Evolutionary conservation across 2,329 filamentous ascomycete species (phyloP).

Genomic region (Drechslera avenae): DNA sequence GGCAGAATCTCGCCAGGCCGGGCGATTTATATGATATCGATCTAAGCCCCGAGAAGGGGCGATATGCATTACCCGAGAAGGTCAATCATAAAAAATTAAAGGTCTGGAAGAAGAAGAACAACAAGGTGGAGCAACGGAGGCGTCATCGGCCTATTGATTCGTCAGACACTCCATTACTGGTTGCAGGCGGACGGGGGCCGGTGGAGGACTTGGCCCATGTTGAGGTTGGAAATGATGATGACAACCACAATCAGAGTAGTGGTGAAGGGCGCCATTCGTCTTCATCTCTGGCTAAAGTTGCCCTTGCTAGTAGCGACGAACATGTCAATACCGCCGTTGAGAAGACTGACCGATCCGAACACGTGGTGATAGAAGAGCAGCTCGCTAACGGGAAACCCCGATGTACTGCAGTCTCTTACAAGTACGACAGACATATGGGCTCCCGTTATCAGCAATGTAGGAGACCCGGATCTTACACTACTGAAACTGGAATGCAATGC

Average conservation of each 20-base stretch:
- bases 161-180: neutral
- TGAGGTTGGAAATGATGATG: too few species aligned
- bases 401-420: slow-evolving; percentile 13
- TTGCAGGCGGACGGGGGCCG: neutral
- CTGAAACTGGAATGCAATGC: slow-evolving; percentile 4
- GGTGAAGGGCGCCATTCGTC: neutral
- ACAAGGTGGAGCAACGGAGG: neutral
- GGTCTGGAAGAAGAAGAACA: slow-evolving; percentile 10
- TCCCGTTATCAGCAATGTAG: slow-evolving; percentile 12
- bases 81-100: slow-evolving; percentile 18
- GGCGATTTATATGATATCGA: slow-evolving; percentile 27
- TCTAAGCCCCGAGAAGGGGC: slow-evolving; percentile 27
- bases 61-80: slow-evolving; percentile 9
- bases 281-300: neutral
- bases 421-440: slow-evolving; percentile 1
- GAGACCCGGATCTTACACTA: neutral
- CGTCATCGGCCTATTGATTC: neutral
- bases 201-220: neutral
- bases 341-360: neutral
- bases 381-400: slow-evolving; percentile 6
- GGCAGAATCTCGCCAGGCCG: slow-evolving; percentile 12
- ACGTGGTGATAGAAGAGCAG: slow-evolving; percentile 2
- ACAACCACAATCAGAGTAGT: too few species aligned
- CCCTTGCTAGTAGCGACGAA: neutral
- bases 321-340: neutral